Conservation (phyloP, 1,284 basidiomycete genomes). For the Lentinula novae-zelandiae region DNA sequence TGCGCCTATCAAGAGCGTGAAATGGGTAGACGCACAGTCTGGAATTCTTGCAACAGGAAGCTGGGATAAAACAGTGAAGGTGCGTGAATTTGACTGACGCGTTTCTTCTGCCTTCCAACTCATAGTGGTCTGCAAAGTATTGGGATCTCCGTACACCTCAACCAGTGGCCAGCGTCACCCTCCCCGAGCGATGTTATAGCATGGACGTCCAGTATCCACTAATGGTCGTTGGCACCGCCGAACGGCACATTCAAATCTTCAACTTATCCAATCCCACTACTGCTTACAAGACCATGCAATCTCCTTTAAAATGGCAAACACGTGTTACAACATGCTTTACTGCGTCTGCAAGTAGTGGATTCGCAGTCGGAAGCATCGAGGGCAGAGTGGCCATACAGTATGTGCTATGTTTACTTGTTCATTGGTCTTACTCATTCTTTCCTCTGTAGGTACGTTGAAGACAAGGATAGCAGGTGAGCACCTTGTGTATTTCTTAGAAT, state of each 20-base stretch:
- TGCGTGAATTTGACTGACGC: conserved; percentile 24
- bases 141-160: conserved; percentile 82
- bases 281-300: conserved; percentile 75
- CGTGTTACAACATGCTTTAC: conserved; percentile 88
- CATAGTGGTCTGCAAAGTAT: conserved; percentile 51
- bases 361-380: conserved; percentile 92
- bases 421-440: neutral
- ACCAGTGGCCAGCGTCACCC: conserved; percentile 73
- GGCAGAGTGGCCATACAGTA: conserved; percentile 96
- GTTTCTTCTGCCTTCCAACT: neutral
- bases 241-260: conserved; percentile 86
- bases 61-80: conserved; percentile 88
- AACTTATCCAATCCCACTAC: conserved; percentile 81
- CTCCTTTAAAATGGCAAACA: conserved; percentile 94
- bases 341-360: conserved; percentile 64
- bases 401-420: conserved; percentile 30
- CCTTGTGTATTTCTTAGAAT: neutral
- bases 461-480: conserved; percentile 65
- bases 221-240: conserved; percentile 95
- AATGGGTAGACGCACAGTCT: conserved; percentile 66
- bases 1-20: conserved; percentile 70
- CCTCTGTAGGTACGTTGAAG: conserved; percentile 68
- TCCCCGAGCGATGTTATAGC: conserved; percentile 89
- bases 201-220: conserved; percentile 83
- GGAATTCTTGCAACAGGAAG: conserved; percentile 81